Base-by-base conservation (phyloP, 2,329 filamentous ascomycete species). In the Cladophialophora immunda region DNA sequence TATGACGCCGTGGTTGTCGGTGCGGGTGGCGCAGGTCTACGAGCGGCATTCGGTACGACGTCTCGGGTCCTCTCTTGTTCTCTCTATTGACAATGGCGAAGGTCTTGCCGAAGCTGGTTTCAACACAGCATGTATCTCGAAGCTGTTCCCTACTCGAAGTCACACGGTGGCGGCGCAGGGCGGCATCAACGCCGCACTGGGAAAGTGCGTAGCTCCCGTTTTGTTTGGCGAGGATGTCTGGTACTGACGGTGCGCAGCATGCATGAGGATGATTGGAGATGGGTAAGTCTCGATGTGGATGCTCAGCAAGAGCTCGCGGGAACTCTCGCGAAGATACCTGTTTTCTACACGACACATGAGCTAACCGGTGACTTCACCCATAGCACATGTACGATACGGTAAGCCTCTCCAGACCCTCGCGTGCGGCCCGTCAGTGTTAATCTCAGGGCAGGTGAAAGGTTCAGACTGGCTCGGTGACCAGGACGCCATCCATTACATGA, bases 1-100 rank as follows among this genome's bases (percentile, higher is more conserved):
- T 98, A 97, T 83, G 95, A 98, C 91, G 69, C 70, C 29, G 86
- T 99, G 75, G 95, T 99, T 68, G 93, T 85, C 62, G 84, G 84
- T 75, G 87, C 87, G 68, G 87, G 87, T 69, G 87, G 87, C 74
- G 86, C 87, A 68, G 87, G 87, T 75, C 80, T 90, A 47, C 83
- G 87, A 74, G 87, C 87, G 59, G 87, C 87, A 66, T 87, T 89
- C 72, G 87, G 45, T 50, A 50, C 15, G 3, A 22, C 22, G 3
- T 15, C 19, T 25, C 9, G 19, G 19, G 2, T 11, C 9, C 15
- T 25, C 27, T 27, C 22, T 9, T 47, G 8, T 47, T 17, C 17
- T 47, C 41, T 25, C 19, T 27, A 50, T 27, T 50, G 45, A 50
- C 45, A 5, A 11, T 50, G 45, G 45, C 22, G 19, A 50, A 50